These are phyloP conservation scores for Lavandula angustifolia DNA, from an alignment of 257 asterid species.

Conservation along the genomic window DNA sequence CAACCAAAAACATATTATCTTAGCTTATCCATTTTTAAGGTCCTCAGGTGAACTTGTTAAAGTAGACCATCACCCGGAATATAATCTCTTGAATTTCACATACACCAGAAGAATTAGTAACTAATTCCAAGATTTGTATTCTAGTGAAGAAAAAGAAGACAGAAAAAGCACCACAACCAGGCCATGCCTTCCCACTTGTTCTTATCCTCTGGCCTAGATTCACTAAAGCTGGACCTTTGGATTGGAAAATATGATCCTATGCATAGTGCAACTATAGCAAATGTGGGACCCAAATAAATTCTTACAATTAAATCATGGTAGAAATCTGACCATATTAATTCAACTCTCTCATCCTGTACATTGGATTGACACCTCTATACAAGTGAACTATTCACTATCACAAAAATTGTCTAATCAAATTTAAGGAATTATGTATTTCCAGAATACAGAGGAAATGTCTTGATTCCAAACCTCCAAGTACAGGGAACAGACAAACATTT, in stretches of 20 bases:
- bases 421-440: too few relatives aligned
- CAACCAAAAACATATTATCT: not conserved
- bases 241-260: not conserved
- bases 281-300: not conserved
- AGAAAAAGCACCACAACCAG: not conserved
- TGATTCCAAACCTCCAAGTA: not conserved
- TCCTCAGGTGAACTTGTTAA: not conserved
- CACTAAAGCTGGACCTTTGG: not conserved
- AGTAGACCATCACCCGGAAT: not conserved
- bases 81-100: not conserved
- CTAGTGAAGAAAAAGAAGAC: not conserved
- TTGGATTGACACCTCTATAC: not conserved
- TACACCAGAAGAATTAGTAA: not conserved
- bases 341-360: not conserved
- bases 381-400: not conserved
- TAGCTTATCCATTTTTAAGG: not conserved
- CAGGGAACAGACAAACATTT: not conserved
- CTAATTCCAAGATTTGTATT: not conserved
- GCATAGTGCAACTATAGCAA: not conserved
- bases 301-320: not conserved
- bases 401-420: too few relatives aligned
- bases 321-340: not conserved
- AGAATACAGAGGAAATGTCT: not conserved
- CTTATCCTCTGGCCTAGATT: not conserved
- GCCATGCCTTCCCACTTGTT: not conserved